Evolutionary conservation across 805 yeast genomes (phyloP), one percentile per base, ranked within the genome.

Genomic region (Crinitomyces ghanaensis): DNA sequence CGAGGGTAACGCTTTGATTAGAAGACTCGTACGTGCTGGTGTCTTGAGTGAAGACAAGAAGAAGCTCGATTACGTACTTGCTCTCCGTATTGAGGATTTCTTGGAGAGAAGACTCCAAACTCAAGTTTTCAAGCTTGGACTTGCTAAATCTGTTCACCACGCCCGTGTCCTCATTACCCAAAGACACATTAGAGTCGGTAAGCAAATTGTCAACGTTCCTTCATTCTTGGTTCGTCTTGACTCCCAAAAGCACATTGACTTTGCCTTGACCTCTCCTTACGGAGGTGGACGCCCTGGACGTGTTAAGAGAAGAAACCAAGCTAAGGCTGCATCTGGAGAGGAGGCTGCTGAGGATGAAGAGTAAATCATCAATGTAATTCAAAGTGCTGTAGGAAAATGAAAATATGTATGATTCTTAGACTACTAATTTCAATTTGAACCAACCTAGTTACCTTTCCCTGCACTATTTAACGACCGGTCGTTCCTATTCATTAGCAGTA

Each of bases 201-300:
- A 93, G 81, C 98, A 91, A 74, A 76, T 85, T 57, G 98, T 91
- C 68, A 82, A 76, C 74, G 81, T 91, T 54, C 97, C 98, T 69
- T 88, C 97, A 51, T 91, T 91, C 88, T 81, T 86, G 79, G 98
- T 91, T 50, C 93, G 98, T 77, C 81, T 91, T 65, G 98, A 91
- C 74, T 86, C 98, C 53, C 98, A 91, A 74, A 91, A 91, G 82
- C 97, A 91, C 85, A 84, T 91, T 71, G 97, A 91, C 78, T 91
- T 88, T 60, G 93, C 98, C 59, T 80, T 91, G 65, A 84, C 83
- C 67, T 91, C 98, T 54, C 98, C 98, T 68, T 88, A 83, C 86
- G 98, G 98, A 69, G 98, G 98, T 73, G 98, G 95, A 58, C 88
- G 98, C 76, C 93, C 98, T 56, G 98, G 98, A 68, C 91, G 98